Evolutionary conservation across 139 green algal species (phyloP).

Genomic region (Protoeuglena noctilucae): DNA sequence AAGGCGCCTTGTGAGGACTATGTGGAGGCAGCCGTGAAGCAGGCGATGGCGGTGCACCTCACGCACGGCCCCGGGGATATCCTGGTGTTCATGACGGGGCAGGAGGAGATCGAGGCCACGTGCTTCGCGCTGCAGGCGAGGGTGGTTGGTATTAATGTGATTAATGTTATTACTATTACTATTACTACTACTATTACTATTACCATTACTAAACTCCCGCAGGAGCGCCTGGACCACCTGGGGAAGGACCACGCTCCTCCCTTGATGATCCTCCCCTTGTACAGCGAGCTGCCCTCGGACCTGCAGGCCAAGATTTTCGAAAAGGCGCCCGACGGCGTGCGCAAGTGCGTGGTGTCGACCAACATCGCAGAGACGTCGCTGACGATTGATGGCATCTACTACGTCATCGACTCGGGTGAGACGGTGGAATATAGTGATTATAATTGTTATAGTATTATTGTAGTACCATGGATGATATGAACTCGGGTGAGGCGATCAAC

Average conservation of each 20-base stretch:
- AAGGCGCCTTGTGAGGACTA: slow-evolving; percentile 64
- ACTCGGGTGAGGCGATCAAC: no score
- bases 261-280: no score
- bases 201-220: no score
- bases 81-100: slow-evolving; percentile 72
- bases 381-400: slow-evolving; percentile 69
- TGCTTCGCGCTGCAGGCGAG: slow-evolving; percentile 32
- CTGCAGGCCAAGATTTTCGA: slow-evolving; percentile 1
- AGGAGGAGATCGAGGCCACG: slow-evolving; percentile 73
- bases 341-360: slow-evolving; percentile 55
- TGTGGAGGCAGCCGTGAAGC: slow-evolving; percentile 60
- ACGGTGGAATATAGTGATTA: no score
- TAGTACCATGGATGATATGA: no score
- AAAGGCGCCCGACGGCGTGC: neutral
- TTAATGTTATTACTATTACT: no score
- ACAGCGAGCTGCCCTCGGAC: neutral
- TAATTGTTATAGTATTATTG: no score
- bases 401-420: slow-evolving; percentile 59
- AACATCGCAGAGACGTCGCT: slow-evolving; percentile 92
- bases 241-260: no score
- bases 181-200: no score
- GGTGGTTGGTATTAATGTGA: no score
- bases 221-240: no score
- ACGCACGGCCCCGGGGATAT: slow-evolving; percentile 61
- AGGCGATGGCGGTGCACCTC: slow-evolving; percentile 54